A percentile compares a stretch with the other conserved stretches of the same genome.
These are phyloP conservation scores for Knoxia roxburghii DNA, from an alignment of 257 asterid species.

Conservation along the genomic window DNA sequence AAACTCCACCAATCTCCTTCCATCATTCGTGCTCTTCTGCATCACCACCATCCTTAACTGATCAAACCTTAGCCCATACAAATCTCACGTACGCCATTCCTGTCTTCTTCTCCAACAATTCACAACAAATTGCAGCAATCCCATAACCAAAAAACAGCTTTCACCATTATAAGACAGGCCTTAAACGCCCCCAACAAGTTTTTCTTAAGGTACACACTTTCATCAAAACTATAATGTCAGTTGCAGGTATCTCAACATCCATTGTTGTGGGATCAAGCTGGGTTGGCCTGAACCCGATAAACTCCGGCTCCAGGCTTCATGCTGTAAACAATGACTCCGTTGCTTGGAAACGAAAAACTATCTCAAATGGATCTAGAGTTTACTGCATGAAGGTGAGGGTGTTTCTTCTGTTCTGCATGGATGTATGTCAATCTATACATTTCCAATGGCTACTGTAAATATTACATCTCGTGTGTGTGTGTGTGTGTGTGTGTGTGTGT, in stretches of 20 bases:
- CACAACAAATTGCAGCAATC: slow-evolving; percentile 8
- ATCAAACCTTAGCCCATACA: slow-evolving; percentile 16
- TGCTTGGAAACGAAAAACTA: slow-evolving; percentile 29
- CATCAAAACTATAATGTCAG: slow-evolving; percentile 27
- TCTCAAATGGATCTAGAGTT: slow-evolving; percentile 36
- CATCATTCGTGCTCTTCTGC: no score
- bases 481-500: no score
- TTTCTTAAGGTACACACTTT: background rate
- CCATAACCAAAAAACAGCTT: background rate
- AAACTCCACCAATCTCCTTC: background rate
- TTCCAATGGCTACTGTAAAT: no score
- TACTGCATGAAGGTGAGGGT: slow-evolving; percentile 41
- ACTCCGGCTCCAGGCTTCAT: slow-evolving; percentile 11
- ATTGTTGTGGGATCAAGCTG: slow-evolving; percentile 26
- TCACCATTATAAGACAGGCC: background rate
- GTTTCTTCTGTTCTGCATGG: background rate
- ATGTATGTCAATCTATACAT: background rate
- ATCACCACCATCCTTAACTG: slow-evolving; percentile 6
- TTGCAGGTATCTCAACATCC: slow-evolving; percentile 24
- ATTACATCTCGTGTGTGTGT: no score
- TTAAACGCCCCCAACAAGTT: background rate
- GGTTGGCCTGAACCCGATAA: slow-evolving; percentile 14
- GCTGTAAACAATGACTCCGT: slow-evolving; percentile 20
- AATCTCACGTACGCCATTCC: slow-evolving; percentile 1
- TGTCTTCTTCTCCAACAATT: slow-evolving; percentile 18